phyloP scores from a whole-genome alignment of 208 protist species.

The Trypanosoma rangeli region DNA sequence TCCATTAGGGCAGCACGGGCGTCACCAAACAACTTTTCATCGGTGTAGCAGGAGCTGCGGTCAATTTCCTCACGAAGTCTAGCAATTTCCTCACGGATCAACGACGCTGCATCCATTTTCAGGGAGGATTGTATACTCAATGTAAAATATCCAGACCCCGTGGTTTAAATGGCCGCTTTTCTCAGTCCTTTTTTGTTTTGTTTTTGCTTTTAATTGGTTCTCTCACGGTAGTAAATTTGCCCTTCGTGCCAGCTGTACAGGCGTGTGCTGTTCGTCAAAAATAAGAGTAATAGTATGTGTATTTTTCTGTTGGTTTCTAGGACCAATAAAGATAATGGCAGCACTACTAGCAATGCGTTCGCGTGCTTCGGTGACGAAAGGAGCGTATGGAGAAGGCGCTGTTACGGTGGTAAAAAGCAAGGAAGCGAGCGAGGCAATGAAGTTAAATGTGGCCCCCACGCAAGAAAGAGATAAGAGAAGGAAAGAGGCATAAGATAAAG shows the following conservation, averaged over 20 bases:
- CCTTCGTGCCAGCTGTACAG: not conserved
- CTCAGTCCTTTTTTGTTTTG: not conserved
- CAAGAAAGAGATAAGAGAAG: not conserved
- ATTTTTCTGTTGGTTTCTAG: too few species aligned
- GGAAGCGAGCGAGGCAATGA: not conserved
- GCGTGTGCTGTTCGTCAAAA: not conserved
- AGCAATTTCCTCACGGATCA: conserved; percentile 19
- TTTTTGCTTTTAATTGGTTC: conserved; percentile 1
- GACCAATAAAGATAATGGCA: not conserved
- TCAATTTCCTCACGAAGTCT: conserved; percentile 13
- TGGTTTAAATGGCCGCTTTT: not conserved
- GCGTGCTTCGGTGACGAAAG: not conserved
- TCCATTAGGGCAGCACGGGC: not conserved
- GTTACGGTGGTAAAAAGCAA: not conserved
- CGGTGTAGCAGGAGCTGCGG: not conserved
- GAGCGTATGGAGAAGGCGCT: not conserved
- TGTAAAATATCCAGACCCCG: not conserved
- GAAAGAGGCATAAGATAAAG: not conserved
- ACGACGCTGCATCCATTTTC: conserved; percentile 10
- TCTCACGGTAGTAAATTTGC: not conserved
- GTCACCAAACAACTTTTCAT: conserved; percentile 1
- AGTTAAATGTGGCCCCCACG: not conserved
- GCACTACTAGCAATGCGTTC: not conserved
- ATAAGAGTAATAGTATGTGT: not conserved
- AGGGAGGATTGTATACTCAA: not conserved